Base-by-base conservation (phyloP, 2,329 filamentous ascomycete genomes). In the Apiospora marii region DNA sequence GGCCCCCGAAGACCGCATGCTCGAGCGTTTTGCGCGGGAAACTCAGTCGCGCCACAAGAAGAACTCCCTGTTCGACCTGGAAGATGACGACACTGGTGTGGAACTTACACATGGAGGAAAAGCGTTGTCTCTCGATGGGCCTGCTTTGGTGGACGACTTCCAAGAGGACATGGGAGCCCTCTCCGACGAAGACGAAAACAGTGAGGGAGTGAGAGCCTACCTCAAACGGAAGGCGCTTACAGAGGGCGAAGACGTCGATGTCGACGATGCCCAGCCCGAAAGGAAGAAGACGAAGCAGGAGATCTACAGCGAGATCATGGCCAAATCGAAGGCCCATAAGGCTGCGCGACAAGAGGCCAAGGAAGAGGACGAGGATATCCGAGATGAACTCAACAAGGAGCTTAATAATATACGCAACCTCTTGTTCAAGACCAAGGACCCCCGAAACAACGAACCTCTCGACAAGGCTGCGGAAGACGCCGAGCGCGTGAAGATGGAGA, bases 291-390 rank as follows among this genome's bases (percentile, higher is more conserved):
- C 92, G 3, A 98, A 98, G 84, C 93, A 96, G 71, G 96, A 99
- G 82, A 94, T 99, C 69, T 98, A 98, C 94, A 93, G 98, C 79
- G 97, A 99, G 82, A 89, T 99, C 74, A 98, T 99, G 76, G 94
- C 95, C 74, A 99, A 99, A 83, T 98, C 96, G 0, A 99, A 99
- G 81, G 87, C 94, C 74, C 90, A 98, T 88, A 98, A 98, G 84
- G 95, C 96, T 80, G 95, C 98, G 84, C 91, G 96, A 53, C 96
- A 99, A 83, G 92, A 94, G 73, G 91, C 91, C 41, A 98, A 98
- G 80, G 96, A 98, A 74, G 94, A 96, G 69, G 96, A 99, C 77
- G 94, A 97, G 69, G 96, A 98, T 76, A 83, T 98, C 71, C 89
- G 95, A 73, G 92, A 92, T 73, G 91, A 95, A 81, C 87, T 99